Percentiles rank a stretch among this genome's conserved stretches.
Conservation (phyloP, 176 grass and related monocot species). For the Carex cristatella region DNA sequence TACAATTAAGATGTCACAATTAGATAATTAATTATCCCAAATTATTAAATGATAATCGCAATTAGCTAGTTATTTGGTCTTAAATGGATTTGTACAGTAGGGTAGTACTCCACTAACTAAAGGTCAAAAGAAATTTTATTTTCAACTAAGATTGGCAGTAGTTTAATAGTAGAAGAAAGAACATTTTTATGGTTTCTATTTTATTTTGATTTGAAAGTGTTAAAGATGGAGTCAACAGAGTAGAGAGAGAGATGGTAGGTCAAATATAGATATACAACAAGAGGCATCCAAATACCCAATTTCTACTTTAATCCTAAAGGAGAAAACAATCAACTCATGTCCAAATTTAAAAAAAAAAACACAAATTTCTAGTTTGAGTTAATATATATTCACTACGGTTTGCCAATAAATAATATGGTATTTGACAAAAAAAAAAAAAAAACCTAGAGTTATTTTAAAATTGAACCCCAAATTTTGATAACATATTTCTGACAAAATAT, state of each 20-base stretch:
- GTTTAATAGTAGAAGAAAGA: not conserved
- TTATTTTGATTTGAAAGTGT: not conserved
- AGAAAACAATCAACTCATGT: not conserved
- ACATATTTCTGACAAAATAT: too few species aligned
- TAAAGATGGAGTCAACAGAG: not conserved
- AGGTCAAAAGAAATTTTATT: not conserved
- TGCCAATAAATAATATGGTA: not conserved
- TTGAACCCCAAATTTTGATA: not conserved
- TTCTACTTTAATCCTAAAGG: not conserved
- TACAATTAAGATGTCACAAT: not conserved
- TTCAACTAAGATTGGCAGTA: not conserved
- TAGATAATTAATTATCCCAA: too few species aligned
- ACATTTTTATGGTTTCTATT: not conserved
- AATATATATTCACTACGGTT: not conserved
- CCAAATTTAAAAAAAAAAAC: not conserved
- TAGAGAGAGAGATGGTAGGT: not conserved
- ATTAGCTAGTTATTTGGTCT: slow-evolving; percentile 2
- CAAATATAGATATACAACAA: not conserved
- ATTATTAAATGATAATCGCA: not conserved
- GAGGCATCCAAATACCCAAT: not conserved
- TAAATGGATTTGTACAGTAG: not conserved
- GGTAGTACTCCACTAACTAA: slow-evolving; percentile 6
- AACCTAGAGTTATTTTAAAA: not conserved
- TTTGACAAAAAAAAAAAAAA: not conserved
- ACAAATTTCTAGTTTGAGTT: not conserved